A percentile compares a stretch with the other conserved stretches of the same genome.
Conservation (phyloP, 768 basidiomycete genomes). For the Amanita rubescens region DNA sequence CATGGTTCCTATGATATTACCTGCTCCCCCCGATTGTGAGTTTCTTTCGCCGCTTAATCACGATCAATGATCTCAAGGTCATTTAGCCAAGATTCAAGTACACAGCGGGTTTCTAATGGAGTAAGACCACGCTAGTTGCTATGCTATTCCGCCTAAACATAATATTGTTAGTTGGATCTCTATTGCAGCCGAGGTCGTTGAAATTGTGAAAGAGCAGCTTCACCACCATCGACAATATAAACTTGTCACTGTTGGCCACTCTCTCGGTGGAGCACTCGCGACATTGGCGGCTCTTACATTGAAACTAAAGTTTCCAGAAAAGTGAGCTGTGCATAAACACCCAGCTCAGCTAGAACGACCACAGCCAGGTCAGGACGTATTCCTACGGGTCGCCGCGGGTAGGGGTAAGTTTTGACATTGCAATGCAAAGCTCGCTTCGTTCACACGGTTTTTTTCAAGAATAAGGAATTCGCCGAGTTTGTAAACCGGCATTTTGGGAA, state of each 20-base stretch:
- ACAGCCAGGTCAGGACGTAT: constrained; percentile 33
- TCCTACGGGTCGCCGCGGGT: constrained; percentile 45
- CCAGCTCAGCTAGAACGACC: not conserved
- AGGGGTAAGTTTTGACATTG: constrained; percentile 27
- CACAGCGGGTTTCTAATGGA: constrained; percentile 45
- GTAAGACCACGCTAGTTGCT: constrained; percentile 28
- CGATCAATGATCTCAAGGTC: constrained; percentile 21
- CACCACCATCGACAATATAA: constrained; percentile 27
- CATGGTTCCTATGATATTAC: constrained; percentile 34
- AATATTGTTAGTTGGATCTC: constrained; percentile 40
- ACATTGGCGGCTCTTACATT: constrained; percentile 39
- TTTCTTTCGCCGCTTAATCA: not conserved
- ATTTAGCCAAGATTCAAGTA: constrained; percentile 21
- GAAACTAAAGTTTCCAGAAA: constrained; percentile 32
- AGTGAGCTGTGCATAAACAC: constrained; percentile 15
- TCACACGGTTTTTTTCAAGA: constrained; percentile 21
- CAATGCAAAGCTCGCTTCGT: not conserved
- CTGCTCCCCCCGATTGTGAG: constrained; percentile 24
- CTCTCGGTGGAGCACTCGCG: constrained; percentile 46
- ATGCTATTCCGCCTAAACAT: not conserved
- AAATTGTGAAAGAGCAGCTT: constrained; percentile 29
- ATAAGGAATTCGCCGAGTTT: constrained; percentile 36
- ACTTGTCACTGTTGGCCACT: constrained; percentile 45
- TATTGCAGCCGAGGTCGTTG: constrained; percentile 31
- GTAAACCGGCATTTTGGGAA: constrained; percentile 34